Evolutionary conservation across 306 rosid genomes (phyloP).

Genomic region (Erythrophleum fordii): DNA sequence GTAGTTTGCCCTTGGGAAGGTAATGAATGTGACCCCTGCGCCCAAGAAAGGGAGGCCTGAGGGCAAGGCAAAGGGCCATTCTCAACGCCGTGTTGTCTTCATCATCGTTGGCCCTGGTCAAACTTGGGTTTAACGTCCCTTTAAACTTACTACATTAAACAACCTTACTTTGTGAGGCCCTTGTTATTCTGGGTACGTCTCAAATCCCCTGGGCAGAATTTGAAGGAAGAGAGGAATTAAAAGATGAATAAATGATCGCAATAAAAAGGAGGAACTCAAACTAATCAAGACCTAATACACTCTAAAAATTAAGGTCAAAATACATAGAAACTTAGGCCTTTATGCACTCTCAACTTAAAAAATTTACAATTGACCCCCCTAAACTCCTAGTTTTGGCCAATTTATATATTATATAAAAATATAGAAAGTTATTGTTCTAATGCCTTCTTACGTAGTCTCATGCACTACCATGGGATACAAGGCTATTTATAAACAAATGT

Average conservation of each 20-base stretch:
- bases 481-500: neutral
- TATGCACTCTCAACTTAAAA: too few species aligned
- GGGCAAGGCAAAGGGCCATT: constrained; percentile 1
- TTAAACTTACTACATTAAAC: too few species aligned
- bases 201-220: neutral
- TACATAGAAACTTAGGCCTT: too few species aligned
- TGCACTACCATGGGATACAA: too few species aligned
- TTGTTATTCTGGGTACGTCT: neutral
- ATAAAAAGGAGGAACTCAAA: neutral
- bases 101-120: constrained; percentile 34
- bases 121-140: constrained; percentile 35
- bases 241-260: neutral
- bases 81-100: neutral
- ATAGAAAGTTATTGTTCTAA: too few species aligned
- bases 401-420: too few species aligned
- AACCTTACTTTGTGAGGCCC: neutral
- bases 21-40: constrained; percentile 35
- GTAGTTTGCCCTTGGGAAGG: constrained; percentile 33
- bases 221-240: neutral
- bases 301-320: neutral
- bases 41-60: constrained; percentile 3
- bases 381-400: neutral
- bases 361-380: neutral
- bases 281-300: neutral
- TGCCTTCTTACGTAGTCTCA: too few species aligned